Evolutionary conservation across 345 rosid species (phyloP), one percentile per base, ranked within the genome.

Genomic region (Gossypium australe): DNA sequence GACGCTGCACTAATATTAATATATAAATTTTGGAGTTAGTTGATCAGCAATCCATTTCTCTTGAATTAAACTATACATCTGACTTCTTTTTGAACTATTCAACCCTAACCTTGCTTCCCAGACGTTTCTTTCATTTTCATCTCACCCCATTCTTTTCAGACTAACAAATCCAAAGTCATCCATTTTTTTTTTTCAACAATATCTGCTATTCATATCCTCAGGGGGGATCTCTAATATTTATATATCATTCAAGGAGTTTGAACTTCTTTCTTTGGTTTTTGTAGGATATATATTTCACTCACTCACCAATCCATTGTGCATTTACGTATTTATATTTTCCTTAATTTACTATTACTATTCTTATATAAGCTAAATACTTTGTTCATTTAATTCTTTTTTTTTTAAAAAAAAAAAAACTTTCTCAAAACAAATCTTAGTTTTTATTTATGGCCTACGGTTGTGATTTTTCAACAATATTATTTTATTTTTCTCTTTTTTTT

Each of bases 61-160:
- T 4, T 34, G 41, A 34, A 34, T 34, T 34, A 34, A 4, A 34
- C 41, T 1, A 34, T 34, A 0, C 0, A 34, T 34, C 41, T 34
- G 41, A 34, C 41, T 51, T 4, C 16, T 49, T 49, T 7, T 55
- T 55, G 8, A 18, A 55, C 58, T n/a, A 34, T 57, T 57, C 62
- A 57, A 57, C 71, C 71, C 7, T 22, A 49, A 7, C 22, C 72
- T 68, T 69, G 72, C 45, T 69, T 51, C 60, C 45, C 45, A 17
- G 72, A 51, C 27, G 25, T 69, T 69, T 63, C 48, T 16, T 63
- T 20, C 3, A 3, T n/a, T 3, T 45, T 58, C 63, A 56, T 3
- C 38, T 24, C 55, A 47, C 41, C 27, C 14, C 72, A 14, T 1
- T 9, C 6, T 11, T 43, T 18, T 55, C 59, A 8, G 25, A 55